phyloP scores from a whole-genome alignment of 2,329 filamentous ascomycete species.

The Cytospora chrysosperma region DNA sequence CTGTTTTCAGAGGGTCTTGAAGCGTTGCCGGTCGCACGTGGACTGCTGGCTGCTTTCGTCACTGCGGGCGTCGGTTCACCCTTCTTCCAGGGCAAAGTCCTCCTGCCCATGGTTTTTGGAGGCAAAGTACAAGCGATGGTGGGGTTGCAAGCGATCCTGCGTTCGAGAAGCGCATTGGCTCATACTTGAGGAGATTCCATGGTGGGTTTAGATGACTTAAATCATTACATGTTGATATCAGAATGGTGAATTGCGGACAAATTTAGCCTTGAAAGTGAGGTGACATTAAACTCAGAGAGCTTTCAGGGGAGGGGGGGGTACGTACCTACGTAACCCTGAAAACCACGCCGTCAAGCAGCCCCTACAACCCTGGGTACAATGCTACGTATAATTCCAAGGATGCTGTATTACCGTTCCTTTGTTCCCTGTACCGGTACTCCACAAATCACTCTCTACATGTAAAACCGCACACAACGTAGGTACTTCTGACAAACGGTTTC shows the following conservation, averaged over 20 bases:
- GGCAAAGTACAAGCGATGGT: not conserved
- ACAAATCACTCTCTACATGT: no score
- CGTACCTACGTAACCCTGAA: not conserved
- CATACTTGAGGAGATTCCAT: no score
- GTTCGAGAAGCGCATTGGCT: not conserved
- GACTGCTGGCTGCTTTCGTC: not conserved
- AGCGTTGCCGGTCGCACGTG: constrained; percentile 1
- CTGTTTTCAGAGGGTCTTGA: not conserved
- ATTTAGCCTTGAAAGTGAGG: not conserved
- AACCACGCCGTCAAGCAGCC: not conserved
- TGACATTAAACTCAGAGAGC: not conserved
- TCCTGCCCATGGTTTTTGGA: constrained; percentile 19
- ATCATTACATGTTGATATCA: no score
- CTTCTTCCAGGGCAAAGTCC: constrained; percentile 22
- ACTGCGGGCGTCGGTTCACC: not conserved
- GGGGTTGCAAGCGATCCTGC: not conserved
- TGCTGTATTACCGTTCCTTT: not conserved
- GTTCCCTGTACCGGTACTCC: no score
- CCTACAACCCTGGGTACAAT: not conserved
- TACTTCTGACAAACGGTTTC: no score
- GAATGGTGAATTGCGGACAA: no score
- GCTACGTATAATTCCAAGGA: not conserved
- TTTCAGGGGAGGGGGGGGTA: no score
- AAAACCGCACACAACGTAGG: no score
- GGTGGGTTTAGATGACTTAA: no score